Conservation (phyloP, 345 rosid genomes). For the Gossypioides kirkii region DNA sequence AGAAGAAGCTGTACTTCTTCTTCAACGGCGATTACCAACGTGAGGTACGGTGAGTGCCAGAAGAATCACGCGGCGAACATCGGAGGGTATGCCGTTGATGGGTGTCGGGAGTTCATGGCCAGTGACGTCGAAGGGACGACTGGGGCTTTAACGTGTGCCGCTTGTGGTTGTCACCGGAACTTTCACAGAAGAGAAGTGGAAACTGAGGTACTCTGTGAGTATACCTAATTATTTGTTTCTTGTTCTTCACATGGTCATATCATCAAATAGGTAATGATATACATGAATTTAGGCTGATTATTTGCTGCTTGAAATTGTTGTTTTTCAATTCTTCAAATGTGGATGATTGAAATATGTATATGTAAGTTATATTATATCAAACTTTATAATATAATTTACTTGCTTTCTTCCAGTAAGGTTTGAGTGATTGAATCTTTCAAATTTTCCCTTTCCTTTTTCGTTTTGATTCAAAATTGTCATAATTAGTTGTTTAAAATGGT, state of each 20-base stretch:
- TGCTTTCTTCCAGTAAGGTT: no score
- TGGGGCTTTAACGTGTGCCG: constrained; percentile 54
- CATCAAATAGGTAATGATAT: background rate
- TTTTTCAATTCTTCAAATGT: no score
- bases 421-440: no score
- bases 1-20: constrained; percentile 32
- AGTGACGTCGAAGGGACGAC: constrained; percentile 28
- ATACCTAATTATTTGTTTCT: constrained; percentile 27
- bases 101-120: constrained; percentile 59
- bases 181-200: constrained; percentile 62
- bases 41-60: constrained; percentile 46
- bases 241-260: background rate
- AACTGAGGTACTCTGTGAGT: constrained; percentile 62
- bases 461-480: no score
- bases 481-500: no score
- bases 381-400: no score
- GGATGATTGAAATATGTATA: no score
- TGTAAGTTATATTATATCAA: no score
- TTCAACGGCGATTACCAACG: constrained; percentile 23
- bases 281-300: background rate
- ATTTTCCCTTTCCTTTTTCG: no score
- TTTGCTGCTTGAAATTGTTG: background rate
- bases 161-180: constrained; percentile 76
- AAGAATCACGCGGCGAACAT: constrained; percentile 74
- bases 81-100: constrained; percentile 76